Conservation (phyloP, 1,284 basidiomycete genomes). For the Puccinia novopanici region DNA sequence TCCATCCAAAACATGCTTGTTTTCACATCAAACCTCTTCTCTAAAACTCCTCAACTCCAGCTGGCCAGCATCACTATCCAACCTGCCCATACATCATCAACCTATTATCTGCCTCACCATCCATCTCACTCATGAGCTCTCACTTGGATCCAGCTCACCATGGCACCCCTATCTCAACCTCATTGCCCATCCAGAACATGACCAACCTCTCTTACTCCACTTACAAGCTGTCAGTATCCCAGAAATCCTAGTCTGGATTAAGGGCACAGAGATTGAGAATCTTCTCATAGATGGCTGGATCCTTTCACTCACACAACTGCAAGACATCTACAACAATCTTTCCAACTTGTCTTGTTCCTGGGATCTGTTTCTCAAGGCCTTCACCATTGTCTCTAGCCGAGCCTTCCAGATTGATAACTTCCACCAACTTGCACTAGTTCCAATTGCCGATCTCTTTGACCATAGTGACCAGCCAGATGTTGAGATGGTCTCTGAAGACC, state of each 20-base stretch:
- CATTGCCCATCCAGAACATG: constrained; percentile 6
- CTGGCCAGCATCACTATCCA: not conserved
- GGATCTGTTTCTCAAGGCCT: constrained; percentile 31
- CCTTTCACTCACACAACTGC: constrained; percentile 9
- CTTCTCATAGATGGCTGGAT: not conserved
- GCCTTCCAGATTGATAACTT: constrained; percentile 46
- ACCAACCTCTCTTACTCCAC: not conserved
- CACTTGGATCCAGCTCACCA: not conserved
- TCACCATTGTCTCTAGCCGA: constrained; percentile 32
- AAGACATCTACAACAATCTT: not conserved
- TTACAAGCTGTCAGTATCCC: not conserved
- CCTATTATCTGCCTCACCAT: constrained; percentile 13
- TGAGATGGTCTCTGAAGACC: constrained; percentile 15
- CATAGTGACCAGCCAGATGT: constrained; percentile 47
- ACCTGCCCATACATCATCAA: not conserved
- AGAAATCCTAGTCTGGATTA: constrained; percentile 1
- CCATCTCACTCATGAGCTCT: constrained; percentile 37
- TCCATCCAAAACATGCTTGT: constrained; percentile 42
- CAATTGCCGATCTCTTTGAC: constrained; percentile 46
- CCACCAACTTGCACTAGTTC: constrained; percentile 41
- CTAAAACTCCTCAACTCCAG: too few relatives aligned
- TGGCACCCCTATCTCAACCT: constrained; percentile 36
- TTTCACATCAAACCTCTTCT: constrained; percentile 43
- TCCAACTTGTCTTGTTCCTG: not conserved
- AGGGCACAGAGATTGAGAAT: constrained; percentile 35